These are phyloP conservation scores for Gyrodon lividus DNA, from an alignment of 768 basidiomycete genomes.

Conservation along the genomic window DNA sequence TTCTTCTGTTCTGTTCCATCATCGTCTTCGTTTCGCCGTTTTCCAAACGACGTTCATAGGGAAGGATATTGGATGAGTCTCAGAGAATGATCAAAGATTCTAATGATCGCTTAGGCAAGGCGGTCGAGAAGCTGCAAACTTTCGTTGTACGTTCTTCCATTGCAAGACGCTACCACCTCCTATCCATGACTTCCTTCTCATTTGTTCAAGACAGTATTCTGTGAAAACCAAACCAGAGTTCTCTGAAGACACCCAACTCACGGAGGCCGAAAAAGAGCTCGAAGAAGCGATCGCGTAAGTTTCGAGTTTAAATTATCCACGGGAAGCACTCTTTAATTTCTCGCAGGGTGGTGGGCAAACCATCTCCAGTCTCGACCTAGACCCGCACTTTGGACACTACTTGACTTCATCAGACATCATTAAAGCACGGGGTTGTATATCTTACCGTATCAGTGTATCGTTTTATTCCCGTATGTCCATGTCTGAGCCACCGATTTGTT, in stretches of 20 bases:
- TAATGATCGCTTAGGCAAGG: constrained; percentile 56
- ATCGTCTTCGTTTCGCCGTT: constrained; percentile 11
- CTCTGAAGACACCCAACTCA: constrained; percentile 39
- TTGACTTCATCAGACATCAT: constrained; percentile 18
- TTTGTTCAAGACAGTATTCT: constrained; percentile 23
- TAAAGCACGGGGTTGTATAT: constrained; percentile 22
- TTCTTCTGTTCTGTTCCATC: constrained; percentile 11
- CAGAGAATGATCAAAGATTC: constrained; percentile 79
- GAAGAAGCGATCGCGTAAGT: constrained; percentile 49
- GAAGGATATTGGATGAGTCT: constrained; percentile 70
- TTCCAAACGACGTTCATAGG: constrained; percentile 37
- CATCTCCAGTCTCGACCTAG: constrained; percentile 16
- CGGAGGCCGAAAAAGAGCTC: constrained; percentile 59
- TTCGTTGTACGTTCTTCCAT: constrained; percentile 58
- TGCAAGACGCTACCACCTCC: constrained; percentile 15
- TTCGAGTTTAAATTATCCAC: constrained; percentile 3
- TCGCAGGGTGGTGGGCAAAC: constrained; percentile 16
- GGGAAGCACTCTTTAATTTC: constrained; percentile 14
- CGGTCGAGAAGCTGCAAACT: constrained; percentile 59
- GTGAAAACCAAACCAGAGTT: constrained; percentile 29
- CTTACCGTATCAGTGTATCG: constrained; percentile 7
- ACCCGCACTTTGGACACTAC: constrained; percentile 16
- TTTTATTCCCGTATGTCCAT: constrained; percentile 21
- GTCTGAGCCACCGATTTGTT: constrained; percentile 12
- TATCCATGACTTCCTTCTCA: constrained; percentile 6